Evolutionary conservation across 495 filamentous ascomycete species (phyloP).

Genomic region (Umbilicaria muhlenbergii): DNA sequence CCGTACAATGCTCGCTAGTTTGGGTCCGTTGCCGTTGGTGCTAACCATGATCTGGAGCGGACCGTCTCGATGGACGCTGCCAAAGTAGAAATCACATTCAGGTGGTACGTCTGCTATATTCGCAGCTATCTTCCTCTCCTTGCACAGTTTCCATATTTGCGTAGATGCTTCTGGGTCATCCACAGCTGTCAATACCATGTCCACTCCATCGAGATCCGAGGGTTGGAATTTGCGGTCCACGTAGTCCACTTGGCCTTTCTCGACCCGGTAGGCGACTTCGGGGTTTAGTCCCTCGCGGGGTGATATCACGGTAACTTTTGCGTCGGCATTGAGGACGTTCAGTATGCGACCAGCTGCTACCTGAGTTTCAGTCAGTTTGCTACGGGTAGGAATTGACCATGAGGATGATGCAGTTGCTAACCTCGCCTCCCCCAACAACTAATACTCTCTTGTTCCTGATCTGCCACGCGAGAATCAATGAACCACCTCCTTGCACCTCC

Average conservation of each 20-base stretch:
- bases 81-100: slow-evolving; percentile 98
- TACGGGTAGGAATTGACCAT: slow-evolving; percentile 2
- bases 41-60: slow-evolving; percentile 96
- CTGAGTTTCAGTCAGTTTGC: slow-evolving; percentile 24
- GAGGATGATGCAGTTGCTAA: slow-evolving; percentile 18
- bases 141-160: slow-evolving; percentile 81
- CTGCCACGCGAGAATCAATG: slow-evolving; percentile 90
- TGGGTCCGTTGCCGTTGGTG: slow-evolving; percentile 92
- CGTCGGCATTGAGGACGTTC: slow-evolving; percentile 86
- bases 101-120: slow-evolving; percentile 96
- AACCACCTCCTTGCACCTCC: slow-evolving; percentile 73
- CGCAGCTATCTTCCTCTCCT: slow-evolving; percentile 64
- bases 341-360: slow-evolving; percentile 91
- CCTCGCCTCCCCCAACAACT: slow-evolving; percentile 88
- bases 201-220: slow-evolving; percentile 57
- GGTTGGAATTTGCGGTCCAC: slow-evolving; percentile 71
- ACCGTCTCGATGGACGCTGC: slow-evolving; percentile 84
- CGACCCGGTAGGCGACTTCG: slow-evolving; percentile 72
- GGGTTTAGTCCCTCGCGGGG: slow-evolving; percentile 67
- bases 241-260: slow-evolving; percentile 55
- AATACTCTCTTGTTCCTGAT: slow-evolving; percentile 67
- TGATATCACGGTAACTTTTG: slow-evolving; percentile 69
- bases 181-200: slow-evolving; percentile 84
- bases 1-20: slow-evolving; percentile 74
- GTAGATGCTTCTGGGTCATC: slow-evolving; percentile 83